phyloP scores from a whole-genome alignment of 768 basidiomycete genomes.

The Collybiopsis luxurians region DNA sequence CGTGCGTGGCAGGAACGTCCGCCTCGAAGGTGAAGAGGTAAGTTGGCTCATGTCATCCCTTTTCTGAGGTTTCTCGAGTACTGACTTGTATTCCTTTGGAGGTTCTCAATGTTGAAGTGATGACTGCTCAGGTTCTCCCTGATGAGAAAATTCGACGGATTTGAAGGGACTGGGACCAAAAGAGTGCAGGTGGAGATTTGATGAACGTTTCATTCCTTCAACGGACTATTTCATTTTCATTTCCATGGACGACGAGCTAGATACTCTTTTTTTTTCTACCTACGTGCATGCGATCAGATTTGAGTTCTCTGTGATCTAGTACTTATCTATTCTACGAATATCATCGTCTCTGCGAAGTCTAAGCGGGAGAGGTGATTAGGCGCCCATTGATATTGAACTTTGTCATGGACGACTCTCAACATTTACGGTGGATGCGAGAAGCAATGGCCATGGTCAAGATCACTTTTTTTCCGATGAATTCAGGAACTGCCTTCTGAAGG shows the following conservation, averaged over 20 bases:
- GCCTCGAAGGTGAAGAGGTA: slow-evolving; percentile 5
- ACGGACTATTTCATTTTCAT: no score
- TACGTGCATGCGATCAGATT: no score
- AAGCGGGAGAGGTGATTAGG: no score
- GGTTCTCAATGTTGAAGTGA: background rate
- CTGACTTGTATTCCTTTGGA: background rate
- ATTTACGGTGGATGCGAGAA: slow-evolving; percentile 6
- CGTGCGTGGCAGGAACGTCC: background rate
- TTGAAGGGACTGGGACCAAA: background rate
- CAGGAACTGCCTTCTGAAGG: background rate
- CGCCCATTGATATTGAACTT: no score
- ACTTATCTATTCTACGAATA: no score
- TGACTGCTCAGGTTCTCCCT: background rate
- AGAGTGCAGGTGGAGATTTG: no score
- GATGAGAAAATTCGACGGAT: background rate
- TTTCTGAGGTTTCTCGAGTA: background rate
- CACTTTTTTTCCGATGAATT: background rate
- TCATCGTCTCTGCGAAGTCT: no score
- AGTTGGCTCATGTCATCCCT: background rate
- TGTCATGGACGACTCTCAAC: background rate
- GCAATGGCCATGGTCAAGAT: slow-evolving; percentile 7
- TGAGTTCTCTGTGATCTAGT: no score
- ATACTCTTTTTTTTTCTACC: no score
- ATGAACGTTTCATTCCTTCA: no score
- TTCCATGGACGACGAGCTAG: no score